phyloP scores from a whole-genome alignment of 108 stramenopile genomes.

The Seminavis robusta region DNA sequence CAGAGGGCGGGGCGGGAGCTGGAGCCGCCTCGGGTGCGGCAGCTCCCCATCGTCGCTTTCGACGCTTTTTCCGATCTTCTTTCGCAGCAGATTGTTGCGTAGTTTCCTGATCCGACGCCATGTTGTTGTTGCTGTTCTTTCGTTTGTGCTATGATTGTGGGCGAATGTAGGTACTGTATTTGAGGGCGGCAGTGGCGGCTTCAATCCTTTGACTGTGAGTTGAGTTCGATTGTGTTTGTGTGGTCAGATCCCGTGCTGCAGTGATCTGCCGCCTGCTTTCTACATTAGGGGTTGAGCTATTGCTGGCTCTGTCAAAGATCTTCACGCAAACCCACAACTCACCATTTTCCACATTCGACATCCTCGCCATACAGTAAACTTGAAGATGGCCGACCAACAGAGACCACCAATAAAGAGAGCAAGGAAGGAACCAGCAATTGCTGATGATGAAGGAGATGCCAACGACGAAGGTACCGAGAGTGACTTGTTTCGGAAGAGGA shows the following conservation, averaged over 20 bases:
- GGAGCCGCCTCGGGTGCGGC: slow-evolving; percentile 22
- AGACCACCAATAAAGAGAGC: neutral
- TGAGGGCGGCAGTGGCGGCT: neutral
- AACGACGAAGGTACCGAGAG: too few species aligned
- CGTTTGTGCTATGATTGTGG: neutral
- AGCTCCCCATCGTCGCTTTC: slow-evolving; percentile 60
- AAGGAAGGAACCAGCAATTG: too few species aligned
- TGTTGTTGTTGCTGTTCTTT: neutral
- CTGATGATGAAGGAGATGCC: too few species aligned
- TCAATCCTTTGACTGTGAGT: neutral
- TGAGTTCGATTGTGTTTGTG: neutral
- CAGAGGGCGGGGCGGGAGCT: slow-evolving; percentile 3
- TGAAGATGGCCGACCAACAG: neutral
- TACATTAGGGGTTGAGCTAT: neutral
- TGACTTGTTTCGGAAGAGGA: too few species aligned
- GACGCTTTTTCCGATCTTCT: slow-evolving; percentile 11
- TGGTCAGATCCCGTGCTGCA: neutral
- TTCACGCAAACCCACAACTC: too few species aligned
- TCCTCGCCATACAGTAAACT: neutral
- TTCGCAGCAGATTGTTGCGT: neutral
- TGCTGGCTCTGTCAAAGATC: neutral
- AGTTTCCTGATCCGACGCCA: slow-evolving; percentile 3
- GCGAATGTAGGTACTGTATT: neutral
- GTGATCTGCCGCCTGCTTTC: neutral
- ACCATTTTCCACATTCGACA: too few species aligned